Base-by-base conservation (phyloP, 768 basidiomycete species). In the Lactarius psammicola region DNA sequence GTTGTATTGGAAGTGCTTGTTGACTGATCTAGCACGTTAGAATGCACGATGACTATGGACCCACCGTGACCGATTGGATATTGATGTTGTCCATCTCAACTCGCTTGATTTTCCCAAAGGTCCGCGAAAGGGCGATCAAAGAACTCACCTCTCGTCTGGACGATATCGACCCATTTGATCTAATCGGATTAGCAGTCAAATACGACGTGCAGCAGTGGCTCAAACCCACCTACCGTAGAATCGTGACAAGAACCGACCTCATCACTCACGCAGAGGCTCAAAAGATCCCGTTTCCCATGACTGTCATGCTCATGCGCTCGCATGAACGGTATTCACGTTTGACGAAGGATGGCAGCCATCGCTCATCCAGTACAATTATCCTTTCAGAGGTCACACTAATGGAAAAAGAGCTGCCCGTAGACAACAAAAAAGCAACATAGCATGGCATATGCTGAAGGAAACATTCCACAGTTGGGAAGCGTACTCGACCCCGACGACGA, bases 171-270 rank as follows among this genome's bases (percentile, higher is more conserved):
- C 58, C 68, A 15, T 62, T 70, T 40, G 67, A 66, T 18, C 66
- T 69, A 33, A 55, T 75, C 28, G 36, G 55, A 2, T 49, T 71
- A 17, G 66, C 73, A 8, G 54, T 62, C 8, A 66, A 66, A 34
- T 72, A 63, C 61, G 66, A 64, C 20, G 69, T 71, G 6, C n/a
- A 38, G 11, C 62, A 70, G n/a, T 73, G 72, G 72, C 58, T 71
- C 51, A 54, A 67, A 13, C 70, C 68, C 4, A 63, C 71, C 0
- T 60, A 70, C 56, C 15, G 23, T 2, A 58, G 57, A 36, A 61
- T 68, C 33, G 67, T 64, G 59, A 58, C 3, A 13, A 68, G 67
- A 15, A 1, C 0, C 31, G 13, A 26, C 20, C 62, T 55, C 15
- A 67, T 67, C 20, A 55, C 40, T 6, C 40, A 63, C 18, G 20